These are phyloP conservation scores for Mycena galopus DNA, from an alignment of 768 basidiomycete genomes.

Conservation along the genomic window DNA sequence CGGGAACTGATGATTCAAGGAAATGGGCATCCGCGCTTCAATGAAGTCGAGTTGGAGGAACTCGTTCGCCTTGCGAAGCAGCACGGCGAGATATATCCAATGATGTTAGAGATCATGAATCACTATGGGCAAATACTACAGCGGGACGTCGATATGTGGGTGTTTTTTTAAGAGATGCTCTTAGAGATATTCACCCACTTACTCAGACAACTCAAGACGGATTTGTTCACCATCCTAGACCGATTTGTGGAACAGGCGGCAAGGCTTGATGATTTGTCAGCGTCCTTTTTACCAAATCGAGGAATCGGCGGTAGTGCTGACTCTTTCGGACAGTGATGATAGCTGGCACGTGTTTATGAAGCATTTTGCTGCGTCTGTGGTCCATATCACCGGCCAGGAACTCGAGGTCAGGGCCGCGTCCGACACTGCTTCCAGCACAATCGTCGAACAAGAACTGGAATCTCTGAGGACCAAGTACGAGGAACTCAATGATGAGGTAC, in stretches of 20 bases:
- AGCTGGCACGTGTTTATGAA: conserved; percentile 75
- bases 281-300: conserved; percentile 10
- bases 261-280: conserved; percentile 74
- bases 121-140: conserved; percentile 70
- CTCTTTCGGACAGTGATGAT: conserved; percentile 63
- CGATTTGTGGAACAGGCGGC: conserved; percentile 75
- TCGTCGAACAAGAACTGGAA: conserved; percentile 72
- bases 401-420: conserved; percentile 62
- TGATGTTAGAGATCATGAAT: conserved; percentile 71
- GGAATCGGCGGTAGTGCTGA: conserved; percentile 22
- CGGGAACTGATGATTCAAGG: conserved; percentile 47
- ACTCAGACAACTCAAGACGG: conserved; percentile 71
- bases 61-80: conserved; percentile 71
- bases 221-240: conserved; percentile 70
- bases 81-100: conserved; percentile 72
- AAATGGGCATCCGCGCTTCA: conserved; percentile 55
- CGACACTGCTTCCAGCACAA: conserved; percentile 6
- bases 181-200: conserved; percentile 10
- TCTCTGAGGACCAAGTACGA: conserved; percentile 70
- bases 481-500: conserved; percentile 75
- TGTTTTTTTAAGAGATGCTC: conserved; percentile 21
- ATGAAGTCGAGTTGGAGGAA: conserved; percentile 70
- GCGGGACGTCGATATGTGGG: conserved; percentile 72
- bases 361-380: conserved; percentile 69
- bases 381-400: conserved; percentile 75